phyloP scores from a whole-genome alignment of 1,284 basidiomycete species.

The Leccinum variabile region DNA sequence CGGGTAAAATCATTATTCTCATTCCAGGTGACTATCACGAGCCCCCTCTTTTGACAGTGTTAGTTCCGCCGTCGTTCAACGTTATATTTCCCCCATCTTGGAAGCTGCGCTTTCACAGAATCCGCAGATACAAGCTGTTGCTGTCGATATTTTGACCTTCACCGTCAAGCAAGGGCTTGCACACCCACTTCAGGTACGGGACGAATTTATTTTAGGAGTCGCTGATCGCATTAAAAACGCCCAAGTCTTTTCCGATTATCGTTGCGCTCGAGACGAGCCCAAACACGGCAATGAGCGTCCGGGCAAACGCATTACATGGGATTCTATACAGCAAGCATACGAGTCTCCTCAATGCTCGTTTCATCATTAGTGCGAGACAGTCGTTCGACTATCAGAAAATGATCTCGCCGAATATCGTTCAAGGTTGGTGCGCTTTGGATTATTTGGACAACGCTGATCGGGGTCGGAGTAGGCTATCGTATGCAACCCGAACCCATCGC shows the following conservation, averaged over 20 bases:
- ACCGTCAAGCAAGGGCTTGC: slow-evolving; percentile 94
- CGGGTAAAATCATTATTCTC: slow-evolving; percentile 51
- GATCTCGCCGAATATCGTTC: slow-evolving; percentile 45
- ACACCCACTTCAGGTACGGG: slow-evolving; percentile 82
- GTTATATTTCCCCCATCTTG: slow-evolving; percentile 83
- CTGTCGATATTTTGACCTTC: slow-evolving; percentile 89
- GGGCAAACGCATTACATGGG: slow-evolving; percentile 81
- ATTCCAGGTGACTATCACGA: neutral
- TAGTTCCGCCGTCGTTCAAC: slow-evolving; percentile 90
- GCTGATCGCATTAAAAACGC: neutral
- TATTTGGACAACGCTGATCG: slow-evolving; percentile 1
- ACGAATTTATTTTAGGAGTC: neutral
- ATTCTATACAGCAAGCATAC: slow-evolving; percentile 88
- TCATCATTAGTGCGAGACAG: slow-evolving; percentile 73
- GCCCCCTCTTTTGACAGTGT: slow-evolving; percentile 53
- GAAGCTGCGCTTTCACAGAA: slow-evolving; percentile 76
- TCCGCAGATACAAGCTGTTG: slow-evolving; percentile 73
- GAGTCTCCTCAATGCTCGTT: slow-evolving; percentile 85
- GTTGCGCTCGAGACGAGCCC: slow-evolving; percentile 90
- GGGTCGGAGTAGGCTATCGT: slow-evolving; percentile 55
- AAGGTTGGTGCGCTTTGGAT: slow-evolving; percentile 40
- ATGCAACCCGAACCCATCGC: slow-evolving; percentile 62
- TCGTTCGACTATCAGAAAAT: slow-evolving; percentile 85
- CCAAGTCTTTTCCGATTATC: slow-evolving; percentile 87
- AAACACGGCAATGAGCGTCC: slow-evolving; percentile 57